Evolutionary conservation across 1,284 basidiomycete genomes (phyloP).

Genomic region (Ustilago lituana): DNA sequence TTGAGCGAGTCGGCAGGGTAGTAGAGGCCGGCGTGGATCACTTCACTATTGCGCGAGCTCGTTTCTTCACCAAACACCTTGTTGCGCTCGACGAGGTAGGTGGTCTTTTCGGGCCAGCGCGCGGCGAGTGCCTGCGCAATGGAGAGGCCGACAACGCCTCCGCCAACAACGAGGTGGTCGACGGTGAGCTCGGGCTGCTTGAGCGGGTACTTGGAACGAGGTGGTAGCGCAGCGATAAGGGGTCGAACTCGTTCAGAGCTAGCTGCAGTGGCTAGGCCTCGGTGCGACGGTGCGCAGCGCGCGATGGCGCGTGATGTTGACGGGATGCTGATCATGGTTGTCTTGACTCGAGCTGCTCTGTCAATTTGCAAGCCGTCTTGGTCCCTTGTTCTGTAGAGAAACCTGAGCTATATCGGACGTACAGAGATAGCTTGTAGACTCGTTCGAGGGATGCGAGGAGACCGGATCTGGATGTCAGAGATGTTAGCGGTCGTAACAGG

Average conservation of each 20-base stretch:
- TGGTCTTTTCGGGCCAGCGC: slow-evolving; percentile 77
- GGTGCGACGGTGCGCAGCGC: not conserved
- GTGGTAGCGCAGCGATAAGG: slow-evolving; percentile 43
- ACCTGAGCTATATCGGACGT: too few species aligned
- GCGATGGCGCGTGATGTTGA: slow-evolving; percentile 4
- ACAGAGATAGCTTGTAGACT: too few species aligned
- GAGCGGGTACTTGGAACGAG: slow-evolving; percentile 35
- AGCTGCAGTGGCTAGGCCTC: slow-evolving; percentile 23
- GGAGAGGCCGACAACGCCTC: slow-evolving; percentile 88
- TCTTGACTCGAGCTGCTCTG: not conserved
- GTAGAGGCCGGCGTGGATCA: slow-evolving; percentile 80
- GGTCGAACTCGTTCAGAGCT: slow-evolving; percentile 15
- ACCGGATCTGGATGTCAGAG: too few species aligned
- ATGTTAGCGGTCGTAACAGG: too few species aligned
- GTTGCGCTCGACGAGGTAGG: slow-evolving; percentile 86
- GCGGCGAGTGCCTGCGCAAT: slow-evolving; percentile 80
- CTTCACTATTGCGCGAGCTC: slow-evolving; percentile 88
- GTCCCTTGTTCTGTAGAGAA: too few species aligned
- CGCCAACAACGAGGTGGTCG: slow-evolving; percentile 93
- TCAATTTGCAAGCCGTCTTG: too few species aligned
- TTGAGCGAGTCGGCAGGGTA: slow-evolving; percentile 88
- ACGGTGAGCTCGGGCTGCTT: slow-evolving; percentile 76
- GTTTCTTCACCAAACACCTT: slow-evolving; percentile 62
- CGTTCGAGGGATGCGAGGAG: too few species aligned
- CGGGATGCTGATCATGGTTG: slow-evolving; percentile 1